A percentile compares a stretch with the other conserved stretches of the same genome.
Evolutionary conservation across 2,329 filamentous ascomycete genomes (phyloP).

Genomic region (Aspergillus alliaceus): DNA sequence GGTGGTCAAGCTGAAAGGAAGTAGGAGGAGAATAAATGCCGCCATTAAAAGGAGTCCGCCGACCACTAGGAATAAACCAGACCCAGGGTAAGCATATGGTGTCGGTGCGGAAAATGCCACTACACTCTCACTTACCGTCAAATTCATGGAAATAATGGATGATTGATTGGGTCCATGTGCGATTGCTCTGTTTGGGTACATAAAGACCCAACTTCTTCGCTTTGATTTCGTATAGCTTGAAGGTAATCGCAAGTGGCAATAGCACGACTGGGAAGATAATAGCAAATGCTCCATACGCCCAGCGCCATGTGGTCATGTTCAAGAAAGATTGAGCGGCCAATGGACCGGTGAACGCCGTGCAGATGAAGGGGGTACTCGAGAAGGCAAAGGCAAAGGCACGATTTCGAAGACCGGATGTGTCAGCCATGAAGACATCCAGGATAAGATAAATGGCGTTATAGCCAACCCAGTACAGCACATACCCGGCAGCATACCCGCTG

Average conservation of each 20-base stretch:
- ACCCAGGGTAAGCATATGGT: too few relatives aligned
- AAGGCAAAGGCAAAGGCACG: conserved; percentile 63
- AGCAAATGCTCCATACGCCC: conserved; percentile 63
- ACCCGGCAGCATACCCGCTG: conserved; percentile 62
- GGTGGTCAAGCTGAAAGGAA: conserved; percentile 1
- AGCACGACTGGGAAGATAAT: conserved; percentile 60
- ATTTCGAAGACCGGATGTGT: conserved; percentile 62
- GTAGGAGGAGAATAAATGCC: conserved; percentile 1
- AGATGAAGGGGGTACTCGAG: conserved; percentile 61
- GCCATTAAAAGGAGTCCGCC: conserved; percentile 15
- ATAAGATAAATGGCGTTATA: conserved; percentile 57
- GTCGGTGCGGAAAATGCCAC: too few relatives aligned
- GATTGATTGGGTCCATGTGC: conserved; percentile 50
- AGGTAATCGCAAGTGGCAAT: conserved; percentile 56
- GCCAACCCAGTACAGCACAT: conserved; percentile 64
- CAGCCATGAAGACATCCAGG: conserved; percentile 62
- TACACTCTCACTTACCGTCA: conserved; percentile 48
- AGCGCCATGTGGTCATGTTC: conserved; percentile 56
- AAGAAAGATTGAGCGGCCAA: conserved; percentile 54
- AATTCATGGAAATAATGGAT: conserved; percentile 61
- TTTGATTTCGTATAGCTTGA: conserved; percentile 58
- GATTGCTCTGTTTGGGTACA: conserved; percentile 42
- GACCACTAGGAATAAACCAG: conserved; percentile 14
- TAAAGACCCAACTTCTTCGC: conserved; percentile 58
- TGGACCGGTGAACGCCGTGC: conserved; percentile 58